Evolutionary conservation across 2,329 filamentous ascomycete genomes (phyloP), one percentile per base, ranked within the genome.

Genomic region (Calonectria pseudoturangicola): DNA sequence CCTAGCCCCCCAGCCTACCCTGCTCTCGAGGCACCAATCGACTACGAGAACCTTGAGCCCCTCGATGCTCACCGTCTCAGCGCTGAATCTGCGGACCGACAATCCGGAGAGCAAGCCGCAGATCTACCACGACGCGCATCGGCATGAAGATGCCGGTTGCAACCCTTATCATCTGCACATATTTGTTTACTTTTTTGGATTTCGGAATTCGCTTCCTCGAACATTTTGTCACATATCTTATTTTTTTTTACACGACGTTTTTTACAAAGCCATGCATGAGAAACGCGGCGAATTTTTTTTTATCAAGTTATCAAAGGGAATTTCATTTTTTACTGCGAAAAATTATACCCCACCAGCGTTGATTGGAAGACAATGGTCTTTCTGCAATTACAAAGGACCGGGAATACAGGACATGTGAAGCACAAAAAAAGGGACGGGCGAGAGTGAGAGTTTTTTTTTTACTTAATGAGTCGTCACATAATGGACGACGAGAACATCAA

Each of bases 1-100:
- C 93, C 92, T 2, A 95, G 93, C 79, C 96, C 96, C 62, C 96
- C 96, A 0, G 89, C 88, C 7, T 96, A 96, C 84, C 86, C 82
- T 33, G 70, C 75, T 16, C 73, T 77, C 7, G 82, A 84, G 72
- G 82, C 83, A 18, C 83, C 83, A 2, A 74, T 84, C 48, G 82
- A 84, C 70, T 86, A 87, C 27, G 85, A 87, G 30, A 76, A 82
- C 45, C 82, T 88, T 36, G 81, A 83, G 77, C 76, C 74, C 25
- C 74, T 83, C 63, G 79, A 82, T 58, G 82, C 82, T 60, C 77
- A 78, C 66, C 70, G 78, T 60, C 75, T 79, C n/a, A 80, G 78
- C 74, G 69, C 75, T 39, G 66, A 74, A 36, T 15, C 58, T 16
- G 27, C 67, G n/a, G 30, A 45, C 68, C 47, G 77, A 75, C 30